Evolutionary conservation across 2,329 filamentous ascomycete species (phyloP).

Genomic region (Immersiporthe knoxdaviesiana): DNA sequence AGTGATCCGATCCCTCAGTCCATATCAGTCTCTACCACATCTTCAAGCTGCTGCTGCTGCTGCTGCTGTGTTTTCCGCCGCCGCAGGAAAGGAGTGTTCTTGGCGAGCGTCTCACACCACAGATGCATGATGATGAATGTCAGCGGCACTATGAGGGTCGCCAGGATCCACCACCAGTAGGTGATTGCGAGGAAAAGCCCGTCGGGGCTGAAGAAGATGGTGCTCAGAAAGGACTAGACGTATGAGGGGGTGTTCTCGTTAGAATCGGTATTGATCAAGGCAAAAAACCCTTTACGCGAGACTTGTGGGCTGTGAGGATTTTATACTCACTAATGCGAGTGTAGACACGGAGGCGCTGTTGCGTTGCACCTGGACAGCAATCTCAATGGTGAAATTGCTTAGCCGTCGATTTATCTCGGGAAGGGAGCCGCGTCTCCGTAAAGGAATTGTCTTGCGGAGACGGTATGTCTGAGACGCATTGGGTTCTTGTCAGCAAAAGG

Average conservation of each 20-base stretch:
- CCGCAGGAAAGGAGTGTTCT: slow-evolving; percentile 21
- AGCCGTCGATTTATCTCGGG: slow-evolving; percentile 27
- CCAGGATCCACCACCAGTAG: slow-evolving; percentile 30
- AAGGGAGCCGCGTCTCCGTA: slow-evolving; percentile 25
- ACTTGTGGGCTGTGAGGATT: neutral
- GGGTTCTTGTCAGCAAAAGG: neutral
- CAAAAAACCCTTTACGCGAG: neutral
- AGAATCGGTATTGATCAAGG: neutral
- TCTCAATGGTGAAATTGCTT: slow-evolving; percentile 28
- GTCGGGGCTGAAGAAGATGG: slow-evolving; percentile 30
- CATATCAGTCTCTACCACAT: slow-evolving; percentile 16
- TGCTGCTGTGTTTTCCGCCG: slow-evolving; percentile 12
- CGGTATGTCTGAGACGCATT: slow-evolving; percentile 20
- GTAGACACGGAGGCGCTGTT: slow-evolving; percentile 27
- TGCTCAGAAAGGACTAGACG: slow-evolving; percentile 26
- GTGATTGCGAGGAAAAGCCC: slow-evolving; percentile 27
- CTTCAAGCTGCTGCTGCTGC: slow-evolving; percentile 18
- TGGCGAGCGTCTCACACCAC: slow-evolving; percentile 27
- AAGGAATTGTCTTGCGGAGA: slow-evolving; percentile 28
- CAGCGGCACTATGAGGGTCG: slow-evolving; percentile 25
- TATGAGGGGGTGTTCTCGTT: neutral
- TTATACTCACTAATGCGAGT: slow-evolving; percentile 21
- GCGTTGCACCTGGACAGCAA: slow-evolving; percentile 27
- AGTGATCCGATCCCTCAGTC: neutral
- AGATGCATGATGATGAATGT: slow-evolving; percentile 28